phyloP scores from a whole-genome alignment of 1,284 basidiomycete species.

The Trametes hirsuta region DNA sequence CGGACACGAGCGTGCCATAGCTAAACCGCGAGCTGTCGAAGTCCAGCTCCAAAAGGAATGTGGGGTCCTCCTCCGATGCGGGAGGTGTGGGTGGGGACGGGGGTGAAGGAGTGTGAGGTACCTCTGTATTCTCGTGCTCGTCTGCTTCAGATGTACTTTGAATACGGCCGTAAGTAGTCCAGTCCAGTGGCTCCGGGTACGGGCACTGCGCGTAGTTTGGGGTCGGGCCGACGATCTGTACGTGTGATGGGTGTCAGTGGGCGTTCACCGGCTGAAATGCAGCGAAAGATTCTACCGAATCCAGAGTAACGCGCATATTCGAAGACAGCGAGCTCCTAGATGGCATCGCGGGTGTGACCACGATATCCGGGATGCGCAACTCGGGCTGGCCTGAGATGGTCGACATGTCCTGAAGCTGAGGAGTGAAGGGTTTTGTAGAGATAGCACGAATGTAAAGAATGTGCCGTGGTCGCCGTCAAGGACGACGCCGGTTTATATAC shows the following conservation, averaged over 20 bases:
- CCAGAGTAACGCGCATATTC: slow-evolving; percentile 20
- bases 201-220: too few species aligned
- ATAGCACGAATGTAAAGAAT: neutral
- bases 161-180: neutral
- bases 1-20: slow-evolving; percentile 15
- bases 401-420: slow-evolving; percentile 1
- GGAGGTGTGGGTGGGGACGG: neutral
- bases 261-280: neutral
- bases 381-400: neutral
- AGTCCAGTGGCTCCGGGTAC: neutral
- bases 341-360: slow-evolving; percentile 22
- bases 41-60: slow-evolving; percentile 12
- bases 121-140: neutral
- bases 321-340: slow-evolving; percentile 19
- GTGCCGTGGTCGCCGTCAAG: neutral
- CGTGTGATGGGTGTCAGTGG: neutral
- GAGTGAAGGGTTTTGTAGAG: neutral
- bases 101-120: slow-evolving; percentile 12
- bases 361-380: slow-evolving; percentile 14
- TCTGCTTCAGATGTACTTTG: neutral
- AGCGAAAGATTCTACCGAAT: slow-evolving; percentile 10
- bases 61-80: slow-evolving; percentile 3
- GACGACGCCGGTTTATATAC: neutral
- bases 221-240: slow-evolving; percentile 6
- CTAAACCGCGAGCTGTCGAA: slow-evolving; percentile 15